Base-by-base conservation (phyloP, 306 rosid genomes). In the Cucumis hystrix region DNA sequence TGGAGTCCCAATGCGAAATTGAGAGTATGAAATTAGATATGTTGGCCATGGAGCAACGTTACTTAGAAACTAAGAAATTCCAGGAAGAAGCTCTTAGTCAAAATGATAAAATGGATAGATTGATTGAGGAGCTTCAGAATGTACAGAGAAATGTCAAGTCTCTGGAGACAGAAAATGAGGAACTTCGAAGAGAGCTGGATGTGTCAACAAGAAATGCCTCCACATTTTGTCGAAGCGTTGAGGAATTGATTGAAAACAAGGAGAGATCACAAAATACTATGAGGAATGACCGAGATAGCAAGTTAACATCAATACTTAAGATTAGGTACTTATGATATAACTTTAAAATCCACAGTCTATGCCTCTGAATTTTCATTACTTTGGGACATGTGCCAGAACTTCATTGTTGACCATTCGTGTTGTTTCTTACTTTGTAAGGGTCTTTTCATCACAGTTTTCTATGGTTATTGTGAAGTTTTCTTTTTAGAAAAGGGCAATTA, bases 1-100 rank as follows among this genome's bases (percentile, higher is more conserved):
- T 94, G 85, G 98, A 94, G 79, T 90, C 96, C 74, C 93, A 94
- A 77, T 89, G 92, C 81, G 98, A 94, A 88, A 82, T 94, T 67
- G 96, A 94, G 86, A 89, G 93, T 82, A 81, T 92, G 91, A 94
- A 86, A 83, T 92, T 92, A 68, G 97, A 94, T 66, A 84, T 90
- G 85, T 84, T 86, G 83, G 82, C 91, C 63, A 83, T 89, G 86
- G 97, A 92, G 75, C 96, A 87, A 82, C 85, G 83, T 77, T 81
- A 76, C 80, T 81, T 90, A 4, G 86, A 92, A 81, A 88, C 87
- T 64, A 89, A 87, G 83, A 91, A 91, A 81, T 51, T 79, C 35
- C 97, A 78, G 80, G 90, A 87, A 80, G 95, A 90, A 83, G 79
- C 90, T 75, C 68, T 84, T 80, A 84, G 80, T 84, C 92, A 87